A percentile compares a stretch with the other conserved stretches of the same genome.
Evolutionary conservation across 805 yeast genomes (phyloP).

Genomic region (Saccharomyces paradoxus): DNA sequence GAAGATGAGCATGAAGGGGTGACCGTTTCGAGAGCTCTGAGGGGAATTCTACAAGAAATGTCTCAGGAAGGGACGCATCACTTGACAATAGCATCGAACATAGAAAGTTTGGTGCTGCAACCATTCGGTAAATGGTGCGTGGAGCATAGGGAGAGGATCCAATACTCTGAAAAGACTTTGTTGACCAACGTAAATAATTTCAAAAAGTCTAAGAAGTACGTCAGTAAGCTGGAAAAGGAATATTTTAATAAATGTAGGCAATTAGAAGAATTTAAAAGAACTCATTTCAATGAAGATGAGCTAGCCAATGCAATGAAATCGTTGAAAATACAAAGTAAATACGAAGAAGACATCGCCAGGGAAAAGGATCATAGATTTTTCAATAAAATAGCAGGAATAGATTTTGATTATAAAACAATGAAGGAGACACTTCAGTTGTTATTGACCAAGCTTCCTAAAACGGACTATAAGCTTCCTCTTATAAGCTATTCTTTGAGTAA

Average conservation of each 20-base stretch:
- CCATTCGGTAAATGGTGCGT: conserved; percentile 72
- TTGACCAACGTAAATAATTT: conserved; percentile 44
- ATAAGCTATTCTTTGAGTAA: conserved; percentile 30
- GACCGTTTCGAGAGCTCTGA: conserved; percentile 35
- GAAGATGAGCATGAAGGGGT: conserved; percentile 30
- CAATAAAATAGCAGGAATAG: conserved; percentile 25
- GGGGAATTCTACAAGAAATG: conserved; percentile 42
- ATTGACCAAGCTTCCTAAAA: conserved; percentile 44
- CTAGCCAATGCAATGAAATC: conserved; percentile 17
- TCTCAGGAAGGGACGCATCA: conserved; percentile 56
- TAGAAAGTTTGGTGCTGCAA: conserved; percentile 49
- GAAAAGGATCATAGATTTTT: conserved; percentile 26
- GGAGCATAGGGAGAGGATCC: conserved; percentile 62
- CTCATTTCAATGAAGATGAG: conserved; percentile 20
- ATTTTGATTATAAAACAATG: conserved; percentile 29
- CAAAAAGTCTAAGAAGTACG: conserved; percentile 38
- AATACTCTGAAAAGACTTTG: conserved; percentile 49
- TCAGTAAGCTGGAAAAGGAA: conserved; percentile 48
- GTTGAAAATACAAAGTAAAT: conserved; percentile 17
- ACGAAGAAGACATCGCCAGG: conserved; percentile 17
- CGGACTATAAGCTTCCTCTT: conserved; percentile 53
- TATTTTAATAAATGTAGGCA: conserved; percentile 73
- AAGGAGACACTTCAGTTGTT: conserved; percentile 36
- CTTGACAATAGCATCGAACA: conserved; percentile 55
- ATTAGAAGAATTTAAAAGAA: conserved; percentile 48